Conservation (phyloP, 2,329 filamentous ascomycete genomes). For the Trichoderma harzianum region DNA sequence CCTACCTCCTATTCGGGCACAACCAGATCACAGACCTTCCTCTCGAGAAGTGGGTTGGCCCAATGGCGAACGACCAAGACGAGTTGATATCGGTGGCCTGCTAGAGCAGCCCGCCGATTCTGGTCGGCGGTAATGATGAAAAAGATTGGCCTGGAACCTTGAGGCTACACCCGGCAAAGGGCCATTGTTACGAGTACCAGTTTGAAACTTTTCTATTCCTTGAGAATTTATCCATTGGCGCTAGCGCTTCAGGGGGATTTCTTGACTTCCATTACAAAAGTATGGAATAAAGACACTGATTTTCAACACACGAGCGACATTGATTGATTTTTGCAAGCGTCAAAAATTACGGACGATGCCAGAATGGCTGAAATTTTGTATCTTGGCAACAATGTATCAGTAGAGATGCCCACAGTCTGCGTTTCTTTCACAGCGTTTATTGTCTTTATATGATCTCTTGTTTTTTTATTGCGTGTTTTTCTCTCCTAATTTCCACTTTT, state of each 20-base stretch:
- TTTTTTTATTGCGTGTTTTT: not conserved
- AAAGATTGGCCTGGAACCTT: too few relatives aligned
- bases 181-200: not conserved
- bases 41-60: conserved; percentile 31
- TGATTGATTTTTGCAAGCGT: not conserved
- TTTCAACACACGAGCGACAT: not conserved
- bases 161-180: not conserved
- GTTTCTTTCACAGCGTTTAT: not conserved
- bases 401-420: not conserved
- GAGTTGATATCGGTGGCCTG: conserved; percentile 60
- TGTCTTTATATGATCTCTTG: not conserved
- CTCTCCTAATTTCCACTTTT: not conserved
- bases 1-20: conserved; percentile 47
- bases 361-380: not conserved
- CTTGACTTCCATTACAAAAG: not conserved
- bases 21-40: conserved; percentile 29
- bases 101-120: conserved; percentile 54
- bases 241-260: not conserved
- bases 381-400: not conserved
- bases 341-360: not conserved
- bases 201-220: not conserved
- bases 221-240: not conserved
- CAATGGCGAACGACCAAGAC: conserved; percentile 49
- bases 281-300: not conserved
- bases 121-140: conserved; percentile 19